Conservation (phyloP, 257 asterid genomes). For the Solanum sejunctum region DNA sequence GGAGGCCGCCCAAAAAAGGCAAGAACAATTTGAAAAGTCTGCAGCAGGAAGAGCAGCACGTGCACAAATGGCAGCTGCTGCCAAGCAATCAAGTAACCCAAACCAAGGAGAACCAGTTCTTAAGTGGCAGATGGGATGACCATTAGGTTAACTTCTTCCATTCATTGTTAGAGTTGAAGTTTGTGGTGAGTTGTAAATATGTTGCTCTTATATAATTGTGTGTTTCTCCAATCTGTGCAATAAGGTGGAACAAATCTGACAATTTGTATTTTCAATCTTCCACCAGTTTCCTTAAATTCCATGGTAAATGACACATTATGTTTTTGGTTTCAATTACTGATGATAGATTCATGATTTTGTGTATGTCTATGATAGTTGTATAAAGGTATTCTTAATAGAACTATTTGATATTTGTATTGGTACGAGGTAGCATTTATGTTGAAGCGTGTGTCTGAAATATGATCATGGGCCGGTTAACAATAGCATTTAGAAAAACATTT, state of each 20-base stretch:
- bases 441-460: too few species aligned
- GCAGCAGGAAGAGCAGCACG: background rate
- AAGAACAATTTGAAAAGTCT: background rate
- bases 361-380: too few species aligned
- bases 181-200: background rate
- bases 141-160: background rate
- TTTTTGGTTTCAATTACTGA: too few species aligned
- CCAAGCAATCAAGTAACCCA: background rate
- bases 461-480: too few species aligned
- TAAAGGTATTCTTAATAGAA: too few species aligned
- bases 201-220: background rate
- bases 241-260: background rate
- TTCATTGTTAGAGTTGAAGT: background rate
- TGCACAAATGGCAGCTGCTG: background rate
- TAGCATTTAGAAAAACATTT: too few species aligned
- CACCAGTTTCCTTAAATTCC: background rate
- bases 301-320: too few species aligned
- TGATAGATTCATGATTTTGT: too few species aligned
- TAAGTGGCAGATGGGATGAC: constrained; percentile 88
- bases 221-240: background rate
- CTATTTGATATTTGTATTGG: too few species aligned
- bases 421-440: too few species aligned
- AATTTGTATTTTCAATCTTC: background rate
- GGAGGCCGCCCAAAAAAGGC: constrained; percentile 92
- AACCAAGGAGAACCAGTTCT: background rate